Conservation (phyloP, 2,329 filamentous ascomycete genomes). For the Aspergillus texensis region DNA sequence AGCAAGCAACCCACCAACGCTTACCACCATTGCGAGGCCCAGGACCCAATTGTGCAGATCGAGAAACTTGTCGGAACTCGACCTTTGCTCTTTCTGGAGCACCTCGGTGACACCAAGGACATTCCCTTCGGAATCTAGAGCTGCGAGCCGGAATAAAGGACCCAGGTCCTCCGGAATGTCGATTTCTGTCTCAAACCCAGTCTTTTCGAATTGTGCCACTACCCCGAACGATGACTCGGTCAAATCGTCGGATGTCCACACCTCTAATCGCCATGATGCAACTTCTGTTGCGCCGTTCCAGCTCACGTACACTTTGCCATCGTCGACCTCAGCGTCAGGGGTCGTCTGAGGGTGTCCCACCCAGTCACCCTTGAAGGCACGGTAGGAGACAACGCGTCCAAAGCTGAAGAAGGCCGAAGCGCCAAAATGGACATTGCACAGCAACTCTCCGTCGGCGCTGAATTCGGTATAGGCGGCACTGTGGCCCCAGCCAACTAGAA, state of each 20-base stretch:
- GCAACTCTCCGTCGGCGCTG: conserved; percentile 49
- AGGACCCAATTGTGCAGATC: conserved; percentile 19
- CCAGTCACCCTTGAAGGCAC: conserved; percentile 59
- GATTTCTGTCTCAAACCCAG: conserved; percentile 37
- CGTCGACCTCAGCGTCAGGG: conserved; percentile 27
- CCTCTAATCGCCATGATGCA: conserved; percentile 32
- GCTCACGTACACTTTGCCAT: conserved; percentile 40
- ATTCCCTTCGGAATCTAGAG: conserved; percentile 21
- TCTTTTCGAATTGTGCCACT: conserved; percentile 24
- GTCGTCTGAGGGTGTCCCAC: conserved; percentile 49
- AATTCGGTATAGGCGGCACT: conserved; percentile 55
- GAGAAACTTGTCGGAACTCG: conserved; percentile 6
- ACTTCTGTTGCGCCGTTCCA: conserved; percentile 53
- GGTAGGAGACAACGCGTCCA: conserved; percentile 54
- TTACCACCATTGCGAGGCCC: conserved; percentile 14
- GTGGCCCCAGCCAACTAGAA: conserved; percentile 55
- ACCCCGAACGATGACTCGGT: conserved; percentile 18
- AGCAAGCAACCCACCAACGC: conserved; percentile 15
- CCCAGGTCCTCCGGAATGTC: conserved; percentile 20
- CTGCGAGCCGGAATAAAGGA: conserved; percentile 23
- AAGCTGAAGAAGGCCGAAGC: conserved; percentile 37
- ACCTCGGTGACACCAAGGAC: conserved; percentile 20
- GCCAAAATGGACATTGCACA: conserved; percentile 57
- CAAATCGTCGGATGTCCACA: conserved; percentile 17
- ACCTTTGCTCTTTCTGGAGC: conserved; percentile 13